Base-by-base conservation (phyloP, 305 asterid genomes). In the Fraxinus paxiana region DNA sequence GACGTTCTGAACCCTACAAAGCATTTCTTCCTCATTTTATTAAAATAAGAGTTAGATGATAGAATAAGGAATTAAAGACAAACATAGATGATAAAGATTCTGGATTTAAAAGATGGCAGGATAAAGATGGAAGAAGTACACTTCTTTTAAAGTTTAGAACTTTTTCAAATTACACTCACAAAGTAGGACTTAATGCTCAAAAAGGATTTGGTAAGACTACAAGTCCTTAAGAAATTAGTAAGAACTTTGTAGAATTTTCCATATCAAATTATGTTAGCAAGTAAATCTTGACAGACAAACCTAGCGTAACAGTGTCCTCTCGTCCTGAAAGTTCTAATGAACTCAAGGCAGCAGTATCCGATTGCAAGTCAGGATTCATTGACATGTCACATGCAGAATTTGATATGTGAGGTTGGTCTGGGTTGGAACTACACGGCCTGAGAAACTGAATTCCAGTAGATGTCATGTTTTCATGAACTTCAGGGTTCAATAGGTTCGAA, bases 391-490 rank as follows among this genome's bases (percentile, higher is more conserved):
- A 71, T 56, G 76, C 85, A 67, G 88, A 75, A 48, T 41, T 83
- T 35, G 85, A 78, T 80, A 77, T 77, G 73, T 85, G 90, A 73
- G 77, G 84, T 24, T 86, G 90, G 79, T 80, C 87, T 84, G 78
- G 71, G 80, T 35, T 73, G 78, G 94, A 77, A 82, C 78, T 88
- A 79, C 92, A 94, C 67, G 88, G 93, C 85, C 85, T 88, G 80
- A 89, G 89, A 82, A 86, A 10, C 38, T 59, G 81, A 77, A 82
- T 81, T 65, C 86, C 91, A 80, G 75, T 79, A 35, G 80, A 78
- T 71, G 81, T n/a, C 77, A 79, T 86, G 77, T 78, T 82, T 67
- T 84, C 89, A 75, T 76, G 81, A 79, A 83, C 79, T 74, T 76
- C 82, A 67, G 61, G 83, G 73, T 85, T 82, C 69, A 81, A 75